Evolutionary conservation across 208 protist genomes (phyloP), one percentile per base, ranked within the genome.

Genomic region (Trypanosoma cruzi): DNA sequence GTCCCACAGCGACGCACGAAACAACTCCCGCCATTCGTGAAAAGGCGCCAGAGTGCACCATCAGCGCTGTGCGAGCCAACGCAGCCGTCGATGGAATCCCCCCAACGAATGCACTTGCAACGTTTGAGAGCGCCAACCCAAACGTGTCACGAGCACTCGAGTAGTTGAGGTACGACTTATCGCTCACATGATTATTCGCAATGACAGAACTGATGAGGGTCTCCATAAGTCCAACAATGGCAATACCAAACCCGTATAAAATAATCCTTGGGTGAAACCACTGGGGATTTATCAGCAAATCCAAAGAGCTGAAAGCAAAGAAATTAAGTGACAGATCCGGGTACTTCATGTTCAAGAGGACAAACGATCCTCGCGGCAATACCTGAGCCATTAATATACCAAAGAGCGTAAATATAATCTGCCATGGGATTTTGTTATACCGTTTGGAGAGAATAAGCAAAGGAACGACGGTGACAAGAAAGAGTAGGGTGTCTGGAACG

Each of bases 241-340:
- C 73, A 66, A 70, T 73, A 49, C 73, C 73, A 60, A 78, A 78
- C 11, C 73, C 59, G 40, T 78, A 78, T 10, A 72, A 11, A n/a
- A 78, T 29, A 48, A 71, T 68, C n/a, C n/a, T 72, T 10, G 42
- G 36, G 8, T 66, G 24, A 59, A 68, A 68, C 55, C 49, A 68
- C 34, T 73, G 40, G 20, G 50, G 2, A 8, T 13, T 48, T 28
- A 72, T 61, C 10, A 73, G 31, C 4, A 42, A 24, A 31, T 66
- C 24, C 2, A 78, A 28, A 20, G 64, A 36, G 5, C 53, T n/a
- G 40, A 72, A 37, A 8, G 58, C 36, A 28, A 78, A 73, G 31
- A 78, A 73, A 34, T 71, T 69, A 11, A 78, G 66, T 29, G 63
- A 52, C 3, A 78, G 49, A 52, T 71, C 44, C 16, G 73, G 73